phyloP scores from a whole-genome alignment of 202 grass and related monocot species.

The Cymbopogon flexuosus region DNA sequence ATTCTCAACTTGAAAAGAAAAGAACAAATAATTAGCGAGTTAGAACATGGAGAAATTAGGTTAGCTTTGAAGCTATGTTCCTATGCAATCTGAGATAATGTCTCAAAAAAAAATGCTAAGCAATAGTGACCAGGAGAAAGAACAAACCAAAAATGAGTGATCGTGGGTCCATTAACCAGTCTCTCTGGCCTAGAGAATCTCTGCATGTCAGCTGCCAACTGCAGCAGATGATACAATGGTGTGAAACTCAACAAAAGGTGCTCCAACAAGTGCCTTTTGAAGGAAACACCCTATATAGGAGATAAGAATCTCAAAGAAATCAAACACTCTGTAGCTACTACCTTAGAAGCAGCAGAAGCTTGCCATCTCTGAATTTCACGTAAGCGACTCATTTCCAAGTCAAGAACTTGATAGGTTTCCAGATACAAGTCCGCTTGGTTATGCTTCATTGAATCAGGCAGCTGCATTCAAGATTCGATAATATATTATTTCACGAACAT shows the following conservation, averaged over 20 bases:
- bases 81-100: neutral
- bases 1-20: slow-evolving; percentile 9
- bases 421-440: slow-evolving; percentile 92
- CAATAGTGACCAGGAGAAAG: slow-evolving; percentile 21
- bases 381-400: slow-evolving; percentile 95
- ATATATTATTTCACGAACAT: slow-evolving; percentile 20
- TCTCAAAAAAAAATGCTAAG: slow-evolving; percentile 24
- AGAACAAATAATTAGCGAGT: neutral
- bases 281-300: slow-evolving; percentile 1
- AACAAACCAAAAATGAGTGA: slow-evolving; percentile 95
- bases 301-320: slow-evolving; percentile 7
- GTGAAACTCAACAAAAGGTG: slow-evolving; percentile 30
- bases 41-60: neutral
- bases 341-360: slow-evolving; percentile 97
- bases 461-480: slow-evolving; percentile 42
- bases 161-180: slow-evolving; percentile 90
- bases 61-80: slow-evolving; percentile 24
- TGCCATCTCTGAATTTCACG: slow-evolving; percentile 99
- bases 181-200: slow-evolving; percentile 94
- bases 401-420: slow-evolving; percentile 96
- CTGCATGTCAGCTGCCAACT: slow-evolving; percentile 98
- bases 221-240: slow-evolving; percentile 41
- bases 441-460: slow-evolving; percentile 99
- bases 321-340: slow-evolving; percentile 26
- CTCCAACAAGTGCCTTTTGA: slow-evolving; percentile 13